These are phyloP conservation scores for Fomitopsis pulvina DNA, from an alignment of 768 basidiomycete species.

Conservation along the genomic window DNA sequence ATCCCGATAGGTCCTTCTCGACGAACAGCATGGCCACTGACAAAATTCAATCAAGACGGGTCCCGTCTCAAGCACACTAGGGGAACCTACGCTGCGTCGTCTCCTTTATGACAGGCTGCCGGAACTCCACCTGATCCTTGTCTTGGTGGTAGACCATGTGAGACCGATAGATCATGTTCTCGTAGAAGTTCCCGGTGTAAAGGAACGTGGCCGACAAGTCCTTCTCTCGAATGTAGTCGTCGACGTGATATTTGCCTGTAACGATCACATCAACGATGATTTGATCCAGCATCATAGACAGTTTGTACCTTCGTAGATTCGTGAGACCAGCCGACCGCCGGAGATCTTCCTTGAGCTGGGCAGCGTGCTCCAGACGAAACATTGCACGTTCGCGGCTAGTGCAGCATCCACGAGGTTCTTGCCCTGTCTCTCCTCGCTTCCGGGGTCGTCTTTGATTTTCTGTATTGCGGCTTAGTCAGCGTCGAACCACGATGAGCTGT, in stretches of 20 bases:
- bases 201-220: slow-evolving; percentile 9
- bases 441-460: slow-evolving; percentile 17
- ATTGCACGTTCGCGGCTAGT: slow-evolving; percentile 8
- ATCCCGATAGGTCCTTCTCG: slow-evolving; percentile 11
- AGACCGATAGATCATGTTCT: slow-evolving; percentile 14
- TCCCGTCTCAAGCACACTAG: neutral
- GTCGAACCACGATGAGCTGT: neutral
- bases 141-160: slow-evolving; percentile 13
- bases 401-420: slow-evolving; percentile 16
- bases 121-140: slow-evolving; percentile 14
- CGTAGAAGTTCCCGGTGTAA: slow-evolving; percentile 18
- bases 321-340: slow-evolving; percentile 12
- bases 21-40: slow-evolving; percentile 18
- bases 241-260: slow-evolving; percentile 14
- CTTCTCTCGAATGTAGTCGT: slow-evolving; percentile 15
- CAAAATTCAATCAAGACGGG: neutral
- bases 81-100: slow-evolving; percentile 8
- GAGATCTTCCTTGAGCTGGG: slow-evolving; percentile 15
- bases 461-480: neutral
- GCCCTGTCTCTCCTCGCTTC: slow-evolving; percentile 15
- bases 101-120: slow-evolving; percentile 13
- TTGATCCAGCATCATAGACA: too few relatives aligned
- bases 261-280: neutral
- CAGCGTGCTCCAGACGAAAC: slow-evolving; percentile 17
- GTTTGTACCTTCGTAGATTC: slow-evolving; percentile 15